A percentile compares a stretch with the other conserved stretches of the same genome.
Evolutionary conservation across 805 yeast species (phyloP).

Genomic region (Metschnikowia cerradonensis): DNA sequence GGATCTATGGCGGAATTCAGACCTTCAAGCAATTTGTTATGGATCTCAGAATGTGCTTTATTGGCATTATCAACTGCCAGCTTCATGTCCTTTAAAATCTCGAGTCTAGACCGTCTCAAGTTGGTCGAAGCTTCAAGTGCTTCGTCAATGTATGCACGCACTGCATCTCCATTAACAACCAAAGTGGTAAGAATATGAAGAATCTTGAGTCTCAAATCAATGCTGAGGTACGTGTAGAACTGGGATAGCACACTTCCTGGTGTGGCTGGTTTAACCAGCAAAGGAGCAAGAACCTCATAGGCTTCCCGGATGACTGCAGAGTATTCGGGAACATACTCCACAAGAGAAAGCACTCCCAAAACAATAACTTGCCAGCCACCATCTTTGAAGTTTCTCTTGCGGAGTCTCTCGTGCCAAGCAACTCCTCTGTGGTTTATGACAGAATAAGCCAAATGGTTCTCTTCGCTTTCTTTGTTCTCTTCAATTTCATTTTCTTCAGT

Average conservation of each 20-base stretch:
- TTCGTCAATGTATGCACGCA: slow-evolving; percentile 63
- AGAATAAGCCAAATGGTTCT: slow-evolving; percentile 42
- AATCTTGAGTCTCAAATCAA: slow-evolving; percentile 52
- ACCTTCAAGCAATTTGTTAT: slow-evolving; percentile 18
- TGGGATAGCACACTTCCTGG: slow-evolving; percentile 46
- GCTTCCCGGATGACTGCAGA: slow-evolving; percentile 46
- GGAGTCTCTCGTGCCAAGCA: slow-evolving; percentile 75
- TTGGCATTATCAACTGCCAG: slow-evolving; percentile 48
- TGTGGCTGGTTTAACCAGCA: slow-evolving; percentile 42
- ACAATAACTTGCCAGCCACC: slow-evolving; percentile 83
- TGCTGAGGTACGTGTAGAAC: slow-evolving; percentile 51
- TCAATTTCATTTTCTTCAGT: slow-evolving; percentile 19
- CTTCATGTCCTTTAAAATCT: slow-evolving; percentile 59
- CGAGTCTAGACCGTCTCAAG: slow-evolving; percentile 64
- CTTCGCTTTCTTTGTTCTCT: slow-evolving; percentile 17
- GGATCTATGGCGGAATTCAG: slow-evolving; percentile 7
- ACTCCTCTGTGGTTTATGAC: slow-evolving; percentile 54
- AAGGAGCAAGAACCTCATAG: slow-evolving; percentile 55
- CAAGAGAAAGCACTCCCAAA: slow-evolving; percentile 64
- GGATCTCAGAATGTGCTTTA: slow-evolving; percentile 22
- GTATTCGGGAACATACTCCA: slow-evolving; percentile 56
- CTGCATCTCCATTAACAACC: slow-evolving; percentile 51
- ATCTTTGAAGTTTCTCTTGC: slow-evolving; percentile 69
- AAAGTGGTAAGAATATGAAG: slow-evolving; percentile 63
- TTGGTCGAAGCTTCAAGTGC: slow-evolving; percentile 61